These are phyloP conservation scores for Scutellaria minor DNA, from an alignment of 257 asterid genomes.

Conservation along the genomic window DNA sequence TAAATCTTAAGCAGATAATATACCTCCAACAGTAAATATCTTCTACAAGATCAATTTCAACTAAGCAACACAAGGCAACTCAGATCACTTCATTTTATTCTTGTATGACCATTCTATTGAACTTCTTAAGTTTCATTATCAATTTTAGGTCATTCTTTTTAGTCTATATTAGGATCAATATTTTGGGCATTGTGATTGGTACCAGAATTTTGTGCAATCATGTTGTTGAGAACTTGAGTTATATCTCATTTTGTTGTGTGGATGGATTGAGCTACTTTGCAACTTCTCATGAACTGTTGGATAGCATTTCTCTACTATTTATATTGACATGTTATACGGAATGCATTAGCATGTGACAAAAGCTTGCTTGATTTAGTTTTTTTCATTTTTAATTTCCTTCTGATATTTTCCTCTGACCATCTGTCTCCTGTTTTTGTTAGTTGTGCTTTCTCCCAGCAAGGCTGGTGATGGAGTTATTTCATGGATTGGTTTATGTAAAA, in stretches of 20 bases:
- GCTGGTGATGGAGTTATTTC: neutral
- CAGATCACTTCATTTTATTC: neutral
- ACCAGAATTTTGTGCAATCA: neutral
- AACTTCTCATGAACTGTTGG: constrained; percentile 19
- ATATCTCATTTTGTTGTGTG: neutral
- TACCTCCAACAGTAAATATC: constrained; percentile 15
- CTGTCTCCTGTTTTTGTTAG: too few relatives aligned
- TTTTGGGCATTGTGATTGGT: too few relatives aligned
- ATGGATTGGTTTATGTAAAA: neutral
- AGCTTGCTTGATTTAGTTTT: constrained; percentile 11
- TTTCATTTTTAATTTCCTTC: neutral
- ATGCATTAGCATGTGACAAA: neutral
- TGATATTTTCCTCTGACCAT: neutral
- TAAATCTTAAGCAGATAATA: neutral
- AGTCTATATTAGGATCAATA: neutral
- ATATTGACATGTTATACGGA: neutral
- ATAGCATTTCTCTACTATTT: constrained; percentile 19
- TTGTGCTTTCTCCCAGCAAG: too few relatives aligned
- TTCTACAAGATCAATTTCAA: constrained; percentile 8
- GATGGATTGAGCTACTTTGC: constrained; percentile 1
- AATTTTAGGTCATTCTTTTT: constrained; percentile 2
- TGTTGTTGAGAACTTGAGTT: constrained; percentile 13
- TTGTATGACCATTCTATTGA: neutral
- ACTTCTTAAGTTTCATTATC: neutral
- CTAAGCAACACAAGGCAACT: constrained; percentile 16